Conservation (phyloP, 257 asterid genomes). For the Scutellaria baicalensis region DNA sequence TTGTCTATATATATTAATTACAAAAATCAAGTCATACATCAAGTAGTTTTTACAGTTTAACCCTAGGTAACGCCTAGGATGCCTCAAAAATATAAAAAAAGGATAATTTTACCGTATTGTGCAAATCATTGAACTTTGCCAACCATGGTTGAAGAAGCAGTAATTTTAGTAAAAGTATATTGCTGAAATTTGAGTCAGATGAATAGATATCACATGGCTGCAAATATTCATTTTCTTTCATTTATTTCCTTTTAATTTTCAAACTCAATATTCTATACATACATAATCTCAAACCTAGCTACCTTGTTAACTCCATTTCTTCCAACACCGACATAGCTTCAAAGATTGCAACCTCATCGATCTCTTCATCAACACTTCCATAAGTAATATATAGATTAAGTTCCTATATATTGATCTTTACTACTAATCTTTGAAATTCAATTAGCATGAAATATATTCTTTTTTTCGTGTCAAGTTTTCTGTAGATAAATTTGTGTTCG, state of each 20-base stretch:
- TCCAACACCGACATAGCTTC: background rate
- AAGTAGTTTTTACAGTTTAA: too few species aligned
- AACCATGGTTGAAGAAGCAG: slow-evolving; percentile 9
- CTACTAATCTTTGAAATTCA: background rate
- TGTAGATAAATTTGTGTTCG: background rate
- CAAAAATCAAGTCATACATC: background rate
- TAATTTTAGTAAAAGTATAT: background rate
- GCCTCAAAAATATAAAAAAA: background rate
- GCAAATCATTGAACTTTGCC: slow-evolving; percentile 22
- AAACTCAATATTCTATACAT: slow-evolving; percentile 26
- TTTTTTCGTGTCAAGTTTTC: background rate
- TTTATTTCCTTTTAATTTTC: slow-evolving; percentile 17
- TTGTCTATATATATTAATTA: too few species aligned
- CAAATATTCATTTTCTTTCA: slow-evolving; percentile 25
- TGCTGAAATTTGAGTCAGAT: slow-evolving; percentile 7
- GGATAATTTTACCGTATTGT: slow-evolving; percentile 7
- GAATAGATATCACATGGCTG: slow-evolving; percentile 31
- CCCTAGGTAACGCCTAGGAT: background rate
- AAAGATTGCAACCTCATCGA: too few species aligned
- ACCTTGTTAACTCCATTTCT: background rate
- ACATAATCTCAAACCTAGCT: background rate
- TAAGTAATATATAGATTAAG: slow-evolving; percentile 27
- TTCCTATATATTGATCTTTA: slow-evolving; percentile 4
- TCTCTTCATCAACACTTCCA: slow-evolving; percentile 11
- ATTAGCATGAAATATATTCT: background rate